Conservation (phyloP, 768 basidiomycete species). For the Scleroderma bovista region DNA sequence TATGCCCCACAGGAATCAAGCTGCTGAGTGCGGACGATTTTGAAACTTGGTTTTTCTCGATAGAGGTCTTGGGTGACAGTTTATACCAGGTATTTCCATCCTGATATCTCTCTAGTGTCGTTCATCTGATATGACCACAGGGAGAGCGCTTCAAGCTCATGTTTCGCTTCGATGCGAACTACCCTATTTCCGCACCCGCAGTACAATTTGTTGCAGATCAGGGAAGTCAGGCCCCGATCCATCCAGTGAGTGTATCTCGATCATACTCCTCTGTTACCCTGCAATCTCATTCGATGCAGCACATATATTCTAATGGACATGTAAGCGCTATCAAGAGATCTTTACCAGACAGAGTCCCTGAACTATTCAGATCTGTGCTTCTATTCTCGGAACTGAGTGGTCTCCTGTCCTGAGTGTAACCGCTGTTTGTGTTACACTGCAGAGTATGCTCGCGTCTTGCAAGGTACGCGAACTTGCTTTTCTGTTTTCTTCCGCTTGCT, state of each 20-base stretch:
- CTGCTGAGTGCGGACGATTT: slow-evolving; percentile 75
- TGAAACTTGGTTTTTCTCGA: slow-evolving; percentile 67
- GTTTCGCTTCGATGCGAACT: slow-evolving; percentile 76
- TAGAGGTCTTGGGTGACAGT: slow-evolving; percentile 82
- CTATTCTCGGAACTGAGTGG: slow-evolving; percentile 87
- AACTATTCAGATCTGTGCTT: slow-evolving; percentile 69
- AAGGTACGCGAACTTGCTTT: slow-evolving; percentile 48
- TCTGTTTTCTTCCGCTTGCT: background rate
- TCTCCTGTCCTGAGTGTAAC: slow-evolving; percentile 82
- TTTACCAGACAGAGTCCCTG: slow-evolving; percentile 3
- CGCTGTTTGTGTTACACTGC: slow-evolving; percentile 78
- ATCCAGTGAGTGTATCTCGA: slow-evolving; percentile 57
- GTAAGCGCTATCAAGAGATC: slow-evolving; percentile 34
- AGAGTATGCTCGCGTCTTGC: slow-evolving; percentile 91
- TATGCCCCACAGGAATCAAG: slow-evolving; percentile 53
- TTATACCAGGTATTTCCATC: slow-evolving; percentile 54
- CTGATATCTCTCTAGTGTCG: background rate
- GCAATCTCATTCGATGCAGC: slow-evolving; percentile 37
- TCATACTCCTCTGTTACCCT: background rate
- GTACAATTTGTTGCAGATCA: slow-evolving; percentile 78
- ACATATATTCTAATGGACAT: slow-evolving; percentile 86
- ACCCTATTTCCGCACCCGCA: slow-evolving; percentile 84
- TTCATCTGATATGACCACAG: slow-evolving; percentile 30
- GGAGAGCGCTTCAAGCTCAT: slow-evolving; percentile 72
- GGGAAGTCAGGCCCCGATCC: slow-evolving; percentile 61